These are phyloP conservation scores for Viola odorata DNA, from an alignment of 345 rosid species.

Conservation along the genomic window DNA sequence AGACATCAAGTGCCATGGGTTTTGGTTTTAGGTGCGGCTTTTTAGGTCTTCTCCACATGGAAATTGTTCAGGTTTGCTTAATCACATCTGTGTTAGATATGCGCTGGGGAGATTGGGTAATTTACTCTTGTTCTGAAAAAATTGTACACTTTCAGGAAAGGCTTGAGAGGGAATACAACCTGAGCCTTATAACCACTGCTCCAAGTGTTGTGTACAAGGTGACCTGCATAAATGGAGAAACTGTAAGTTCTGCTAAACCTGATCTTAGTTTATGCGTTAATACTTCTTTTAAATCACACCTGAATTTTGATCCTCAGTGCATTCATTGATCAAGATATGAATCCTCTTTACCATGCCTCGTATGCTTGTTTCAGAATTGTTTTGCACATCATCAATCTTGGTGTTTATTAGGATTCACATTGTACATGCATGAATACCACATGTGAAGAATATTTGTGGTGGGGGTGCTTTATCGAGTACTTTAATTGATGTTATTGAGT, in stretches of 20 bases:
- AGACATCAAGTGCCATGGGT: slow-evolving; percentile 97
- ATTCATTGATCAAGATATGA: too few species aligned
- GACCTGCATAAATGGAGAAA: slow-evolving; percentile 63
- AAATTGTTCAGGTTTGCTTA: slow-evolving; percentile 86
- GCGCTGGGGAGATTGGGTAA: slow-evolving; percentile 8
- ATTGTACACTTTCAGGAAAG: slow-evolving; percentile 66
- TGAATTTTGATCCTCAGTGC: not conserved
- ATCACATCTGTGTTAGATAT: slow-evolving; percentile 12
- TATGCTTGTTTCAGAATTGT: too few species aligned
- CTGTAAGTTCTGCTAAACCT: slow-evolving; percentile 56
- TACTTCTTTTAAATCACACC: slow-evolving; percentile 1
- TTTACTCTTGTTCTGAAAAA: slow-evolving; percentile 2
- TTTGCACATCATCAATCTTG: too few species aligned
- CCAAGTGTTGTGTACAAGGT: slow-evolving; percentile 98
- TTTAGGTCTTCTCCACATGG: slow-evolving; percentile 99
- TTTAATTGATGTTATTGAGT: too few species aligned
- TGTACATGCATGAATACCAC: too few species aligned
- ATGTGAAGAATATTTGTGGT: too few species aligned
- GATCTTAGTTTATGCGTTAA: slow-evolving; percentile 1
- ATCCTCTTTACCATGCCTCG: too few species aligned
- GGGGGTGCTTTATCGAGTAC: too few species aligned
- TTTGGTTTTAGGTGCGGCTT: slow-evolving; percentile 98
- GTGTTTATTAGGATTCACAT: too few species aligned
- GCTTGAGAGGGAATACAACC: slow-evolving; percentile 94
- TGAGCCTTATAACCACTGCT: slow-evolving; percentile 95